Evolutionary conservation across 2,329 filamentous ascomycete genomes (phyloP), one percentile per base, ranked within the genome.

Genomic region (Fusarium pseudograminearum): DNA sequence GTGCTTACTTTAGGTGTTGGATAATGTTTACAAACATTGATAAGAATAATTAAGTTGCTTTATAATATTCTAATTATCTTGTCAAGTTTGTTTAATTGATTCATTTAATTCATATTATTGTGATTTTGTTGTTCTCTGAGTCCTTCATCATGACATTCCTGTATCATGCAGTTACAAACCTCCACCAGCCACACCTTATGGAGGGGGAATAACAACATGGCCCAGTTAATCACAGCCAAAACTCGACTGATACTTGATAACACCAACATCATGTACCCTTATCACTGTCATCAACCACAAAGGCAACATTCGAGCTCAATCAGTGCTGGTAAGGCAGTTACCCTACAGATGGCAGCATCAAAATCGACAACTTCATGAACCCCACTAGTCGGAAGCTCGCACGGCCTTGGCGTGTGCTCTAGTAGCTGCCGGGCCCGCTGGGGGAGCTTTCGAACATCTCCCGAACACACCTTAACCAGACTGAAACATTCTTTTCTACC

Each of bases 361-460:
- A 20, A n/a, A 36, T 44, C 18, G 18, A 15, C 11, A 45, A 20
- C 26, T 20, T 38, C 28, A 56, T 66, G 26, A 40, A 44, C 36
- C 59, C 65, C 40, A 33, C 45, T 51, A 70, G 59, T 59, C 51
- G 65, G 55, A 54, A 60, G 20, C 41, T 38, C 58, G 10, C 45
- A 66, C 28, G 57, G 52, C 24, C 42, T 41, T 48, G 36, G n/a
- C 16, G 41, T 42, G 54, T 57, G 28, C 28, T 65, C 65, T 75
- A 75, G 73, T 64, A 73, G 69, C 46, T 61, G 40, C 57, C 67
- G 65, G 60, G 58, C 63, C 67, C 61, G 52, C 34, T 41, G 38
- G 57, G 57, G 36, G 40, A 66, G 60, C 61, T 65, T 63, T 38
- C 30, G 28, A 46, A 46, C 44, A 20, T 46, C n/a, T 46, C 20